phyloP scores from a whole-genome alignment of 1,284 basidiomycete genomes.

The Cutaneotrichosporon dermatis region DNA sequence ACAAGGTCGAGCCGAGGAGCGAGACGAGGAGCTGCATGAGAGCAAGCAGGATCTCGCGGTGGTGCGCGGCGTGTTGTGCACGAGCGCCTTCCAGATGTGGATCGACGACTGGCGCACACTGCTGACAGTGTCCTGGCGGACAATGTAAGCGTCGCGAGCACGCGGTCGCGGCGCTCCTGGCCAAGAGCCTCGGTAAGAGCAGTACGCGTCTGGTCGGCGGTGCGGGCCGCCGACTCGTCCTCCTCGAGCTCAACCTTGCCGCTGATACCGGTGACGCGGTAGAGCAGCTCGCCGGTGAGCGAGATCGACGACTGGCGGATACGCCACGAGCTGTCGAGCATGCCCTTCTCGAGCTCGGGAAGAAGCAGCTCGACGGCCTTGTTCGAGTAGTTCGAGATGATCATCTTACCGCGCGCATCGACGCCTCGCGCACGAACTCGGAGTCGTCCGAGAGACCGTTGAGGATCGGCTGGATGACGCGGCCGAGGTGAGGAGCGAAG shows the following conservation, averaged over 20 bases:
- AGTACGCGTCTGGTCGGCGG: slow-evolving; percentile 70
- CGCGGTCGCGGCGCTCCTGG: slow-evolving; percentile 79
- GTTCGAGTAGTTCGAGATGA: slow-evolving; percentile 89
- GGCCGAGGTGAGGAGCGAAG: slow-evolving; percentile 91
- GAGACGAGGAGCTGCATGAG: slow-evolving; percentile 71
- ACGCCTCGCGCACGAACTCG: slow-evolving; percentile 90
- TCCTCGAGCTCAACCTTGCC: slow-evolving; percentile 84
- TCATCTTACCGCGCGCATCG: slow-evolving; percentile 98
- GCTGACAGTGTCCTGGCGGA: slow-evolving; percentile 88
- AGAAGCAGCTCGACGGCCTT: slow-evolving; percentile 90
- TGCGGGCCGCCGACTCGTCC: slow-evolving; percentile 64
- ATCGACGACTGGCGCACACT: slow-evolving; percentile 87
- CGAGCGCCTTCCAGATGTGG: slow-evolving; percentile 97
- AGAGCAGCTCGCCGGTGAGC: slow-evolving; percentile 89
- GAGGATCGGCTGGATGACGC: slow-evolving; percentile 90
- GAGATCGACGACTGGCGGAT: slow-evolving; percentile 93
- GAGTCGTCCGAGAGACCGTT: slow-evolving; percentile 88
- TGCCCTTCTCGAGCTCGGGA: slow-evolving; percentile 89
- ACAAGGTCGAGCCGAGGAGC: slow-evolving; percentile 70
- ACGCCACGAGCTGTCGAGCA: slow-evolving; percentile 93
- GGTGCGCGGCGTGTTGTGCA: slow-evolving; percentile 58
- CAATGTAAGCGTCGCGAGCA: slow-evolving; percentile 85
- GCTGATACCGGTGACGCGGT: slow-evolving; percentile 97
- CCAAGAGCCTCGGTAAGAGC: slow-evolving; percentile 86
- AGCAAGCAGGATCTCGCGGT: slow-evolving; percentile 90